A percentile compares a stretch with the other conserved stretches of the same genome.
Conservation (phyloP, 1,284 basidiomycete species). For the Ceratobasidium sp. region DNA sequence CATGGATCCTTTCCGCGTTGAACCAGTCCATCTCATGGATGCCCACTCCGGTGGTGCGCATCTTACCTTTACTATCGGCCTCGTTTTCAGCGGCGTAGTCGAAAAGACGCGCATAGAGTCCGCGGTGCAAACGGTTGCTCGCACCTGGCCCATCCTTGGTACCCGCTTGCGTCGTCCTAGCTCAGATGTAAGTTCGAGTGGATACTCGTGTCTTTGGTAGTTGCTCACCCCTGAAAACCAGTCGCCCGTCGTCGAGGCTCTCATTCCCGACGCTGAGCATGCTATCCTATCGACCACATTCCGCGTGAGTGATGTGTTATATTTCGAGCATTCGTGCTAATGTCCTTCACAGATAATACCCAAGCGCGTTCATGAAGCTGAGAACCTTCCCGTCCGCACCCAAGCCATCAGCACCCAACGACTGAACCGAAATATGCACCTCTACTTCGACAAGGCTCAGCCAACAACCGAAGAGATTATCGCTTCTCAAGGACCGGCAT, state of each 20-base stretch:
- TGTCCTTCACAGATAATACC: not conserved
- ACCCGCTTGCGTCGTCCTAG: not conserved
- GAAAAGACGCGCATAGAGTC: not conserved
- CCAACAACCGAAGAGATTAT: not conserved
- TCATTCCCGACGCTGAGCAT: not conserved
- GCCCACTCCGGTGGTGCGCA: slow-evolving; percentile 27
- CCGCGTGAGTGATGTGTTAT: not conserved
- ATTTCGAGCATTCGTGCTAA: not conserved
- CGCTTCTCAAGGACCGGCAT: not conserved
- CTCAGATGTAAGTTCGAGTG: not conserved
- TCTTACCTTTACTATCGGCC: not conserved
- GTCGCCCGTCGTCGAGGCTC: not conserved
- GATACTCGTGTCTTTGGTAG: not conserved
- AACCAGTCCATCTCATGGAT: slow-evolving; percentile 27
- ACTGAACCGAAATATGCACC: not conserved
- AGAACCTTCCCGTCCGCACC: not conserved
- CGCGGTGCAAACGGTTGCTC: not conserved
- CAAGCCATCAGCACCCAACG: not conserved
- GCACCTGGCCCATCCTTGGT: not conserved
- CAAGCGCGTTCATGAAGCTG: not conserved
- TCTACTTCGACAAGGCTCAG: not conserved
- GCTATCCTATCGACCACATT: not conserved
- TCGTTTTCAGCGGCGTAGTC: slow-evolving; percentile 6
- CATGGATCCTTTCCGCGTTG: slow-evolving; percentile 15
- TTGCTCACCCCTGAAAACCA: not conserved